Conservation (phyloP, 495 filamentous ascomycete species). For the Podospora didyma region DNA sequence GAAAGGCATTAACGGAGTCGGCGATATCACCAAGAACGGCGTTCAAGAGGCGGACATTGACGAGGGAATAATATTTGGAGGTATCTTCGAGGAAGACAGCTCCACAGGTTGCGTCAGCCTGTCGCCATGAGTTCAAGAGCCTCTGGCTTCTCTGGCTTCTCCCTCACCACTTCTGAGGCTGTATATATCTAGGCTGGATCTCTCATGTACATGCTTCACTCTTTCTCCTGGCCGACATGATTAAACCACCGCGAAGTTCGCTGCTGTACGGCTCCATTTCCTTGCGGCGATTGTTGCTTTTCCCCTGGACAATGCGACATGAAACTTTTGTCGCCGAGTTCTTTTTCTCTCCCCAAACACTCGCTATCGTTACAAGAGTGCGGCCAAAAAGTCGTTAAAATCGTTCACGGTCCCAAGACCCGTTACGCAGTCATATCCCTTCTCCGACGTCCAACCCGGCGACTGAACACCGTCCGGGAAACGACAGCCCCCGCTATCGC, state of each 20-base stretch:
- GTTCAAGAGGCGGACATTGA: conserved; percentile 38
- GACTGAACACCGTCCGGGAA: conserved; percentile 20
- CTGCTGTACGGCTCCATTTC: too few relatives aligned
- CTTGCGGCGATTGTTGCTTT: neutral
- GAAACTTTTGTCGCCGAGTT: neutral
- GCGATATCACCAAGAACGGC: conserved; percentile 36
- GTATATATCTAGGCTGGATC: too few relatives aligned
- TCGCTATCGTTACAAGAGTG: conserved; percentile 11
- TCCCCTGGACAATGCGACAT: neutral
- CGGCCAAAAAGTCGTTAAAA: conserved; percentile 28
- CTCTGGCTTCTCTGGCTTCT: neutral
- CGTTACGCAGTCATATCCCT: conserved; percentile 37
- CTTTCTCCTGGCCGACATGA: neutral
- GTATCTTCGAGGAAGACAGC: conserved; percentile 45
- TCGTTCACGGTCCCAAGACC: conserved; percentile 36
- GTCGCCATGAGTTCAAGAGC: conserved; percentile 2
- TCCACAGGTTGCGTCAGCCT: conserved; percentile 30
- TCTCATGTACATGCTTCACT: too few relatives aligned
- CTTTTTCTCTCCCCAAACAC: neutral
- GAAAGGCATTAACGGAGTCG: conserved; percentile 32
- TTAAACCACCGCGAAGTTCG: neutral
- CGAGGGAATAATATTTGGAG: conserved; percentile 44
- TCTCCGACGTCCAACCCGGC: conserved; percentile 29
- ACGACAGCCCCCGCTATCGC: conserved; percentile 30
- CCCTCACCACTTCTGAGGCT: neutral